Base-by-base conservation (phyloP, 768 basidiomycete species). In the Lactarius deliciosus region DNA sequence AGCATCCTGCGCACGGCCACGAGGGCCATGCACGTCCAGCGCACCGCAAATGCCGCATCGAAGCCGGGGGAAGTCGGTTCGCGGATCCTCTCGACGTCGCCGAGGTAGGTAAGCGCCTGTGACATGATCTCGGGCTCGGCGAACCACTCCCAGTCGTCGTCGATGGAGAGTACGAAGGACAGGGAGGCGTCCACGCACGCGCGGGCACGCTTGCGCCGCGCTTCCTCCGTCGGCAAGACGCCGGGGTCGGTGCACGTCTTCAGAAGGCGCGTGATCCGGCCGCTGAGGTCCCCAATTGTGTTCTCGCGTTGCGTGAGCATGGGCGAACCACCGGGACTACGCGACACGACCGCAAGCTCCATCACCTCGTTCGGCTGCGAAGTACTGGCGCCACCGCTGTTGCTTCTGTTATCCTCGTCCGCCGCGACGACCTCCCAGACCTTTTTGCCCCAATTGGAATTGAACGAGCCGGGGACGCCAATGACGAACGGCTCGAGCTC, bases 1-100 rank as follows among this genome's bases (percentile, higher is more conserved):
- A 66, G 43, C 55, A 58, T 57, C 61, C 57, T 63, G 34, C 57
- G 65, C 9, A 53, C 58, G 16, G 65, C 57, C 38, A 66, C 36
- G 43, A 66, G 25, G 11, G 65, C 22, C 65, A 66, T 66, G 45
- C 65, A 66, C 32, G 56, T 66, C 65, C 65, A 66, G 28, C 65
- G 61, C 22, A 55, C 61, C 6, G 61, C 56, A 32, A 66, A 66
- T 13, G 54, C 32, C 34, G 43, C 7, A 18, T 66, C 61, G 18
- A 62, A 66, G 41, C 58, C 65, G 7, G 38, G 11, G 5, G 41
- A 11, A 5, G 60, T 22, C 60, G 57, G 25, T 25, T 43, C 50
- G 13, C 53, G 41, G 36, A 60, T 57, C 41, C 40, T 60, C 40
- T 65, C 64, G 8, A 57, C 53, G 11, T 36, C 58, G 22, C 64